Evolutionary conservation across 2,329 filamentous ascomycete genomes (phyloP).

Genomic region (Cladophialophora yegresii): DNA sequence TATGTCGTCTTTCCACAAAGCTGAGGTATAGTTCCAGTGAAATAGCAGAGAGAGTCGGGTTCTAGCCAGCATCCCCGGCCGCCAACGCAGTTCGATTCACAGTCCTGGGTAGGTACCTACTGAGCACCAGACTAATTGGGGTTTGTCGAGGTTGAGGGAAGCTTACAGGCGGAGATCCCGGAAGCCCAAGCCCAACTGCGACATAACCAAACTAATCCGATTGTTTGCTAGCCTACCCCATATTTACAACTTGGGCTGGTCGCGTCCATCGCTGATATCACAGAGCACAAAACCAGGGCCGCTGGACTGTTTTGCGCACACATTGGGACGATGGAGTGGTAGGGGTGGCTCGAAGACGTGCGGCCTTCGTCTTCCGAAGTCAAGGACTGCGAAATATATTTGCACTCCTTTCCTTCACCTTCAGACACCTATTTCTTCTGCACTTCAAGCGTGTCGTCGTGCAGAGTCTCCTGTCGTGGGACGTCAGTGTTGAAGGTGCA

Average conservation of each 20-base stretch:
- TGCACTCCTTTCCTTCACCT: neutral
- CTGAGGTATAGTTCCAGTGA: too few species aligned
- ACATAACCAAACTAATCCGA: neutral
- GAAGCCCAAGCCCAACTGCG: neutral
- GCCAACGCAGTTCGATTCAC: too few species aligned
- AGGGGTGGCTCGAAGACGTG: neutral
- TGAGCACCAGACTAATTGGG: too few species aligned
- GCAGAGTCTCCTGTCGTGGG: neutral
- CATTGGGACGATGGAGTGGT: neutral
- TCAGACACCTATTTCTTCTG: neutral
- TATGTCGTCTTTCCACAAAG: too few species aligned
- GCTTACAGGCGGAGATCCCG: neutral
- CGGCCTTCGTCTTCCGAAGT: neutral
- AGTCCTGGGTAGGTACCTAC: too few species aligned
- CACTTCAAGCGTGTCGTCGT: neutral
- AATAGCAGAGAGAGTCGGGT: too few species aligned
- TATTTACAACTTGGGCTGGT: neutral
- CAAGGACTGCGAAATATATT: neutral
- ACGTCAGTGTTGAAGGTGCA: neutral
- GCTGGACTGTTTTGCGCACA: neutral
- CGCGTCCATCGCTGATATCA: neutral
- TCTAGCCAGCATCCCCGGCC: too few species aligned
- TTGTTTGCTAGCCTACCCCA: neutral
- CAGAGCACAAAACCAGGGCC: neutral
- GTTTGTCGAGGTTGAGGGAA: too few species aligned